phyloP scores from a whole-genome alignment of 202 grass and related monocot genomes.

The Panicum virgatum region DNA sequence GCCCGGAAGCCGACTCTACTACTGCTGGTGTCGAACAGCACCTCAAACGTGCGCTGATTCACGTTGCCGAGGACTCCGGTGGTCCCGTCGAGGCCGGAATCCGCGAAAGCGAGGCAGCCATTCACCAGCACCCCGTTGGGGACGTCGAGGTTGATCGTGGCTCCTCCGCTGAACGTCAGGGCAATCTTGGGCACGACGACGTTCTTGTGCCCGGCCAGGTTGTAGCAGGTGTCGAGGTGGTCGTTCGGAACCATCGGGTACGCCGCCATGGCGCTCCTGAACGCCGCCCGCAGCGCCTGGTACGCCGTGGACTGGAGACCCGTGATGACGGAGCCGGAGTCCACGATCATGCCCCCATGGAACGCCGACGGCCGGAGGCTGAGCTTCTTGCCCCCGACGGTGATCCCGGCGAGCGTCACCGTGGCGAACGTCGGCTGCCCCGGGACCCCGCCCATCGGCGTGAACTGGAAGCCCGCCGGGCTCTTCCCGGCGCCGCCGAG shows the following conservation, averaged over 20 bases:
- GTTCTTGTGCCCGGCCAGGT: slow-evolving; percentile 36
- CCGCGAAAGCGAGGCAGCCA: slow-evolving; percentile 59
- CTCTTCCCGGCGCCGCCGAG: background rate
- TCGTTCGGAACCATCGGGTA: slow-evolving; percentile 40
- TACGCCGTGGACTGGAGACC: slow-evolving; percentile 43
- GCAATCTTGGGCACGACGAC: slow-evolving; percentile 44
- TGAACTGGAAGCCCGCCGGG: slow-evolving; percentile 30
- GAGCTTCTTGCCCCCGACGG: slow-evolving; percentile 47
- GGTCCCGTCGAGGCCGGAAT: background rate
- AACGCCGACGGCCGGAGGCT: slow-evolving; percentile 30
- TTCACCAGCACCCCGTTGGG: slow-evolving; percentile 35
- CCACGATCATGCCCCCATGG: slow-evolving; percentile 45
- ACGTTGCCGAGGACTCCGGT: slow-evolving; percentile 40
- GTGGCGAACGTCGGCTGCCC: slow-evolving; percentile 43
- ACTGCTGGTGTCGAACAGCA: slow-evolving; percentile 37
- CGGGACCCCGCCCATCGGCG: slow-evolving; percentile 27
- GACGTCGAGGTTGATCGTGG: slow-evolving; percentile 37
- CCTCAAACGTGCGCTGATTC: slow-evolving; percentile 51
- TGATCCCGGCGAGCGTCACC: slow-evolving; percentile 49
- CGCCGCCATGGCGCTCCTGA: slow-evolving; percentile 39
- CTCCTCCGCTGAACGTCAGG: slow-evolving; percentile 34
- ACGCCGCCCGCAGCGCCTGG: slow-evolving; percentile 36
- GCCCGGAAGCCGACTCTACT: slow-evolving; percentile 29
- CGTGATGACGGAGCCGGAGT: slow-evolving; percentile 55
- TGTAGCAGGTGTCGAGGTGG: slow-evolving; percentile 62